Base-by-base conservation (phyloP, 75 land plant species). In the Sequoia sempervirens region DNA sequence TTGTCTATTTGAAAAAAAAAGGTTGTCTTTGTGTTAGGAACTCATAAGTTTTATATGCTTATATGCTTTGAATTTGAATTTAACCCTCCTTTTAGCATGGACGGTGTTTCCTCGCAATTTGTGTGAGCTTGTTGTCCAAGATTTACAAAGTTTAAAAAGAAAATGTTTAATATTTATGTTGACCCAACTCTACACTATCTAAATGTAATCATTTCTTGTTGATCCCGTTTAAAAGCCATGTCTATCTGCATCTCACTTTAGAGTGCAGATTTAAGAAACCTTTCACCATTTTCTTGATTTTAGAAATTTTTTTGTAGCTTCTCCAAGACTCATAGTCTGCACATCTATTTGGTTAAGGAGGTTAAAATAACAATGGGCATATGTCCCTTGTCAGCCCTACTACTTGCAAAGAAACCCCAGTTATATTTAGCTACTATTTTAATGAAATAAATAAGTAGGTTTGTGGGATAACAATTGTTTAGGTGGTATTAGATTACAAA, bases 401-500 rank as follows among this genome's bases (percentile, higher is more conserved):
- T 56, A 56, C 20, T 74, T 36, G 15, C 17, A 74, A 75, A 38
- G 8, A 9, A 23, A 43, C 3, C n/a, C 28, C 80, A 78, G 30
- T 75, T 78, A 26, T 18, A 26, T 43, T 41, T 76, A 41, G 13
- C 28, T 11, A 9, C 80, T 76, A 40, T 76, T 26, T 26, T 26
- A 45, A 76, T 2, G n/a, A 8, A 76, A 76, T 14, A 9, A 9
- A 76, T 23, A 56, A 56, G 23, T 56, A 56, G 61, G 61, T 26
- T 41, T 76, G 23, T 41, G 30, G 20, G 28, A 76, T 20, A 56
- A 56, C 61, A 4, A 56, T 56, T 56, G 61, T 89, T 32, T 88
- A 96, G 98, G 88, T 93, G 68, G 98, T 88, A n/a, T 80, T 96
- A 82, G 95, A 93, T 81, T 91, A n/a, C n/a, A n/a, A n/a, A n/a